These are phyloP conservation scores for Lecanicillium sp. DNA, from an alignment of 2,329 filamentous ascomycete genomes.

Conservation along the genomic window DNA sequence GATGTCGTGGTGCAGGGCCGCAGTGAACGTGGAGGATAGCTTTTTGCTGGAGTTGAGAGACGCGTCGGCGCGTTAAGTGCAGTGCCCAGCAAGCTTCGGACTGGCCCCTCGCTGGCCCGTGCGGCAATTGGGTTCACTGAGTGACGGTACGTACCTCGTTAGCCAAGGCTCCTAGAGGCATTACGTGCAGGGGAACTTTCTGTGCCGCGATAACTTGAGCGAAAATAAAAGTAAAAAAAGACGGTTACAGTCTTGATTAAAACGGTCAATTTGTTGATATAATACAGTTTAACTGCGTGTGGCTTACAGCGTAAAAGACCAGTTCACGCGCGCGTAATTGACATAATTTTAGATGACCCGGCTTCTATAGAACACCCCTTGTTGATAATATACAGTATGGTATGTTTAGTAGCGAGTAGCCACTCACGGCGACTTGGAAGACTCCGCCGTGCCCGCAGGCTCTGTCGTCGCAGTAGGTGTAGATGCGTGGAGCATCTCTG, in stretches of 20 bases:
- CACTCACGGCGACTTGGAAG: constrained; percentile 22
- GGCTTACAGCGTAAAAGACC: no score
- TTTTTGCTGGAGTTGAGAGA: constrained; percentile 18
- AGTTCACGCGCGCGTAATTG: no score
- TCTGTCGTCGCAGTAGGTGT: constrained; percentile 24
- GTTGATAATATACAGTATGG: constrained; percentile 14
- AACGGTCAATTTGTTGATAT: no score
- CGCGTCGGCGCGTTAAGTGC: constrained; percentile 14
- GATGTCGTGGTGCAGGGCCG: constrained; percentile 8
- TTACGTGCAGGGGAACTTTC: no score
- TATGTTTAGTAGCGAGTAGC: constrained; percentile 8
- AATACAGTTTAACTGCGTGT: no score
- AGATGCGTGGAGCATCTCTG: constrained; percentile 24
- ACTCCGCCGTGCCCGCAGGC: constrained; percentile 23
- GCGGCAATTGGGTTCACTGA: neutral
- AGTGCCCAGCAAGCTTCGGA: neutral
- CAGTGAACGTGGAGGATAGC: constrained; percentile 12
- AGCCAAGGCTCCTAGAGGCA: no score
- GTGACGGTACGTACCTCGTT: neutral
- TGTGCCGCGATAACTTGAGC: no score
- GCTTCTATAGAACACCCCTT: neutral
- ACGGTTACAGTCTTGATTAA: no score
- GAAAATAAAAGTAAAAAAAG: no score
- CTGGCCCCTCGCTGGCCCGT: constrained; percentile 2
- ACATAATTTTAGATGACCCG: neutral